Percentiles rank a stretch among this genome's conserved stretches.
These are phyloP conservation scores for Aureobasidium sp. DNA, from an alignment of 2,329 filamentous ascomycete species.

Conservation along the genomic window DNA sequence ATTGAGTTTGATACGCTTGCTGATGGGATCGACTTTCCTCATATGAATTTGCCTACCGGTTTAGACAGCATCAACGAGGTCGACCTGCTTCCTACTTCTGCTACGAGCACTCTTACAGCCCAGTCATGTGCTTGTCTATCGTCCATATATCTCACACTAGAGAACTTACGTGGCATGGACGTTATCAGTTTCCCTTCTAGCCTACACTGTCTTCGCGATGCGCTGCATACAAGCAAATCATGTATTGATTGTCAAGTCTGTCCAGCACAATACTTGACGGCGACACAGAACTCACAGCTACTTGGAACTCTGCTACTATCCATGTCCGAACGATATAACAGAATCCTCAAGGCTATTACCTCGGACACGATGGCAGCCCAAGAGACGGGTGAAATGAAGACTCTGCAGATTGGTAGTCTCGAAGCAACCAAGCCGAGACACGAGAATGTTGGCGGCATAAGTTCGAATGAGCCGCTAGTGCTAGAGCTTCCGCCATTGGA, in stretches of 20 bases:
- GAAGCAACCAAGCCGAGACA: background rate
- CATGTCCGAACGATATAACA: constrained; percentile 33
- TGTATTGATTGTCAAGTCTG: constrained; percentile 36
- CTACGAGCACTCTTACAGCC: constrained; percentile 11
- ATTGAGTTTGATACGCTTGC: background rate
- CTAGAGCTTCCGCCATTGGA: constrained; percentile 35
- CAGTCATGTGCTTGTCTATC: constrained; percentile 38
- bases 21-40: background rate
- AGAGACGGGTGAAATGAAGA: constrained; percentile 27
- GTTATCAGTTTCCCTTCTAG: constrained; percentile 34
- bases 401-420: constrained; percentile 34
- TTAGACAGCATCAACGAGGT: background rate
- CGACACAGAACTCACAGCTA: constrained; percentile 37
- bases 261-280: constrained; percentile 31
- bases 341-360: constrained; percentile 32
- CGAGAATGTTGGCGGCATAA: background rate
- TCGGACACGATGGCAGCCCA: constrained; percentile 28
- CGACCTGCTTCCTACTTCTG: background rate
- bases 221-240: constrained; percentile 30
- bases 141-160: constrained; percentile 36
- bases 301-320: constrained; percentile 33
- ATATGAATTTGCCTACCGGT: background rate
- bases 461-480: constrained; percentile 13
- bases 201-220: constrained; percentile 32
- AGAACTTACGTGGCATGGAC: constrained; percentile 31